Evolutionary conservation across 495 filamentous ascomycete species (phyloP), one percentile per base, ranked within the genome.

Genomic region (Penicillium subrubescens): DNA sequence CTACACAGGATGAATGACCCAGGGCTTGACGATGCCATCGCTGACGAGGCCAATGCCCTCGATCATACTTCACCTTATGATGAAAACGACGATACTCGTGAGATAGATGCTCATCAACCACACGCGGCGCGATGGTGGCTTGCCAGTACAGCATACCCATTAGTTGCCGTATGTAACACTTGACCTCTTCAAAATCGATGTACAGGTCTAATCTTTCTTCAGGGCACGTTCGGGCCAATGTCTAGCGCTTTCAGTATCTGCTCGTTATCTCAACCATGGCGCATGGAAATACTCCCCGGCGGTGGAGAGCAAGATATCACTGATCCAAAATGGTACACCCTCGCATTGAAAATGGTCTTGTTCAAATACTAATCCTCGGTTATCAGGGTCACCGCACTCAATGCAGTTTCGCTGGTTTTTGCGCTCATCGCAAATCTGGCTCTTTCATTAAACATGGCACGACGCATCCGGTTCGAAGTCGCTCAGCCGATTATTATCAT

Each of bases 191-290:
- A 17, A 2, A 23, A 58, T 39, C 1, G 14, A 25, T n/a, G 39
- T 2, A 1, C 23, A 2, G 39, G 39, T 23, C 46, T 73, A 12
- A 67, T 56, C 1, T 34, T 15, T 44, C 15, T 48, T 23, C 50
- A 79, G 52, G 92, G 90, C 46, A 94, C 92, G 0, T 88, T 97
- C 59, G 93, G 93, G 0, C 93, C 93, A 5, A 90, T 95, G 61
- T 92, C 92, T 23, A 89, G 79, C 82, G 88, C 90, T 21, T 92
- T 96, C 83, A 91, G 84, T 72, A 88, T 97, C 43, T 92, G 90
- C 71, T 88, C 90, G 29, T 78, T 97, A 37, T 87, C 88, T 7
- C 80, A 87, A 66, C 82, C 87, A 50, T 96, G 93, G 93, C 81
- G 90, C 55, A 87, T 89, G 65, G 81, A 83, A 54, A 82, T 88